Base-by-base conservation (phyloP, 176 grass and related monocot species). In the Pharus latifolius region DNA sequence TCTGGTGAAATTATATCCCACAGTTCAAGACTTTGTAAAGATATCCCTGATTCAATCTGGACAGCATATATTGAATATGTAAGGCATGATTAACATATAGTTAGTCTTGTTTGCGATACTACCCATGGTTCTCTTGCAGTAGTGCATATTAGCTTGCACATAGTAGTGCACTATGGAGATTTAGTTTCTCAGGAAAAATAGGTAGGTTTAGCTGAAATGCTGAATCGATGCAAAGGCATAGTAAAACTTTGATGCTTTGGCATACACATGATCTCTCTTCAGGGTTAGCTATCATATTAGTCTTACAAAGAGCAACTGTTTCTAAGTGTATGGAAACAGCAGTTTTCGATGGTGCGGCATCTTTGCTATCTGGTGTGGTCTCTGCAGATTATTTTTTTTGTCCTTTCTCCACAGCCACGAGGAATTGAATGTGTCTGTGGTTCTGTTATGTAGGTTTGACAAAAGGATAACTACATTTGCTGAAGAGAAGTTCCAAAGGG, bases 21-120 rank as follows among this genome's bases (percentile, higher is more conserved):
- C 78, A 37, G 45, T 90, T 56, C 27, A 57, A 44, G 50, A 92
- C 11, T 80, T 98, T 18, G 86, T 98, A 55, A 98, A 87, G 71
- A 92, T 98, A 92, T 85, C 86, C 71, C 82, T 98, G 29, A 75
- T 98, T 80, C 82, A 90, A 72, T 82, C 90, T n/a, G 87, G 74
- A 60, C 83, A 85, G 32, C 94, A 98, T 73, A 90, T 98, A 40
- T 78, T 98, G 84, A 98, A 85, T 35, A 93, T 80, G 94, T 98
- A 84, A 92, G 87, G 54, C 30, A 66, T 28, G 40, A 34, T 32
- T 62, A 58, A 34, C 44, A 56, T 72, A 49, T 32, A 70, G 16
- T 82, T 82, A 74, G 10, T 30, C 10, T 51, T 43, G 20, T 66
- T 55, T 73, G 22, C 54, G 55, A 30, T 86, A 73, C 35, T 74